phyloP scores from a whole-genome alignment of 73 alveolate species.

The Paramecium primaurelia region DNA sequence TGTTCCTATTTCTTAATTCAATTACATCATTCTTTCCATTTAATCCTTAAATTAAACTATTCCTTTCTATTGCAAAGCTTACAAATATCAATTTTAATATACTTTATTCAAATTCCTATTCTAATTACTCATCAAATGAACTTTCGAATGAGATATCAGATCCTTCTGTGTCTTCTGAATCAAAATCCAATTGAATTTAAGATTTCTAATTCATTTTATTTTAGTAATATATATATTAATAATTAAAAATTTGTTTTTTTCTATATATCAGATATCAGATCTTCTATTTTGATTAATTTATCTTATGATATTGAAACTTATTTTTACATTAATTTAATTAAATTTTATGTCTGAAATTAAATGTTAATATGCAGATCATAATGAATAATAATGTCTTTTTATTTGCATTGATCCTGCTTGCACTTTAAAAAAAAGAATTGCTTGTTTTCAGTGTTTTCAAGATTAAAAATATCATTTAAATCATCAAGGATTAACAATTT shows the following conservation, averaged over 20 bases:
- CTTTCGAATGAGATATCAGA: constrained; percentile 61
- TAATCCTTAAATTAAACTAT: constrained; percentile 51
- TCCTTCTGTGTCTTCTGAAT: constrained; percentile 63
- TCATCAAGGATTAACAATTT: neutral
- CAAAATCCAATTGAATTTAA: constrained; percentile 19
- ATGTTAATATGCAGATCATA: neutral
- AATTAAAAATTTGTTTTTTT: neutral
- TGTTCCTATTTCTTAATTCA: constrained; percentile 27
- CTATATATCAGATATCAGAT: neutral
- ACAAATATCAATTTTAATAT: neutral
- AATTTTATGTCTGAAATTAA: too few species aligned
- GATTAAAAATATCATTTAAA: neutral
- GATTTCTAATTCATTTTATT: neutral
- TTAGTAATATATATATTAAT: neutral
- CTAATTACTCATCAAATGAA: constrained; percentile 58
- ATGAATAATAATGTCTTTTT: neutral
- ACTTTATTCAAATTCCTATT: constrained; percentile 24
- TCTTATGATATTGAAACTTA: too few species aligned
- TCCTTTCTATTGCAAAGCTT: constrained; percentile 25
- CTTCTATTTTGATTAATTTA: too few species aligned
- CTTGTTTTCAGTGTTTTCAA: neutral
- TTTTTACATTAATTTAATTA: too few species aligned
- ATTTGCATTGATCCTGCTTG: neutral
- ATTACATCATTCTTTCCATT: constrained; percentile 53
- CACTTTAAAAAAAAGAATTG: neutral